Percentiles rank a stretch among this genome's conserved stretches.
Evolutionary conservation across 208 protist species (phyloP).

Genomic region (Trichomonas tenax): DNA sequence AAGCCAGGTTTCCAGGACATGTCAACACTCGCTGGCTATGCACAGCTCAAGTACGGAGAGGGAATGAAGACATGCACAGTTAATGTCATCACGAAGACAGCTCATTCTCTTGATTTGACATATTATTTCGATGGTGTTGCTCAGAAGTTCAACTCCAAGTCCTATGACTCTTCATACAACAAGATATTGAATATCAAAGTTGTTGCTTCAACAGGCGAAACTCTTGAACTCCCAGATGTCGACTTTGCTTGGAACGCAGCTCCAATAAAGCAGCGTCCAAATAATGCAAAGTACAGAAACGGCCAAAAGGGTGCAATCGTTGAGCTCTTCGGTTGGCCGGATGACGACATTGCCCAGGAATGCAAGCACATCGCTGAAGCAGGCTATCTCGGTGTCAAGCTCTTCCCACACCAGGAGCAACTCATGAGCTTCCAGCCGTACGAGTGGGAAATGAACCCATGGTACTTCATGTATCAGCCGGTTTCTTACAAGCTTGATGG

Average conservation of each 20-base stretch:
- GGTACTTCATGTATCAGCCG: conserved; percentile 56
- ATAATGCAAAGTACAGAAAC: conserved; percentile 41
- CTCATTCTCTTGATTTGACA: not conserved
- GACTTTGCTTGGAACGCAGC: conserved; percentile 42
- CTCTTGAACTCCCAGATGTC: conserved; percentile 32
- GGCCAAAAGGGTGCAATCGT: conserved; percentile 53
- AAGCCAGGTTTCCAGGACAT: conserved; percentile 36
- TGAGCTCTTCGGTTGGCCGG: conserved; percentile 48
- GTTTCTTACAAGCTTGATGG: conserved; percentile 46
- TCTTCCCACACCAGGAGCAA: conserved; percentile 47
- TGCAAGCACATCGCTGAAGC: not conserved
- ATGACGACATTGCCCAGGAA: conserved; percentile 13
- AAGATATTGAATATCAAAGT: conserved; percentile 25
- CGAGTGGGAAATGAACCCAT: conserved; percentile 46
- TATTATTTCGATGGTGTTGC: conserved; percentile 40
- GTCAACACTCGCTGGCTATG: conserved; percentile 31
- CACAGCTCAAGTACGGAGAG: not conserved
- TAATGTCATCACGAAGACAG: not conserved
- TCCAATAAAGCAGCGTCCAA: conserved; percentile 18
- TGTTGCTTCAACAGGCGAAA: conserved; percentile 23
- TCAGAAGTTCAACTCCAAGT: conserved; percentile 13
- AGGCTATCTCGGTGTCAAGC: conserved; percentile 38
- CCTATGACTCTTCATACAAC: not conserved
- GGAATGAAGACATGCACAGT: not conserved
- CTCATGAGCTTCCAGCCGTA: conserved; percentile 43